A percentile compares a stretch with the other conserved stretches of the same genome.
Evolutionary conservation across 441 rosid genomes (phyloP).

Genomic region (Omphalea diandra): DNA sequence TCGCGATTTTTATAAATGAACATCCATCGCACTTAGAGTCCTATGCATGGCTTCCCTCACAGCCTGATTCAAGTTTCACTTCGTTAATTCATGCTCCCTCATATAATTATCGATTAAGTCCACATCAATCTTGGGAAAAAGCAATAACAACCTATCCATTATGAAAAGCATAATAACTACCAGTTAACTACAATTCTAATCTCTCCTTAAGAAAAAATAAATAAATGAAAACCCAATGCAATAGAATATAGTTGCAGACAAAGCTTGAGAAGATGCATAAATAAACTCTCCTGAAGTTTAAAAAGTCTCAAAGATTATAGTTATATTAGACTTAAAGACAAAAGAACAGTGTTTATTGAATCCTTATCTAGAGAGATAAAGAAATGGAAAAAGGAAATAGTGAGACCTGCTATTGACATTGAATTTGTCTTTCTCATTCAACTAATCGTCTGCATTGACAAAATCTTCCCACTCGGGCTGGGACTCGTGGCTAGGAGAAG

Average conservation of each 20-base stretch:
- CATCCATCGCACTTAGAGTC: conserved; percentile 79
- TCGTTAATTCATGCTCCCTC: conserved; percentile 71
- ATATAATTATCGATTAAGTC: conserved; percentile 72
- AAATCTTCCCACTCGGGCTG: conserved; percentile 98
- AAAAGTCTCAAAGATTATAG: too few relatives aligned
- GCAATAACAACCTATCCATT: conserved; percentile 56
- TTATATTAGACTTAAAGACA: too few relatives aligned
- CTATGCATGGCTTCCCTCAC: conserved; percentile 69
- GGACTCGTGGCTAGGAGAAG: conserved; percentile 74
- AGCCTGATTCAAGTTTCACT: conserved; percentile 78
- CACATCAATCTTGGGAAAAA: conserved; percentile 92
- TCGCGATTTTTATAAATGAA: conserved; percentile 86
- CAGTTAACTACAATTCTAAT: background rate
- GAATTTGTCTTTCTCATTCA: conserved; percentile 82
- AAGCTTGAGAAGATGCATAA: background rate
- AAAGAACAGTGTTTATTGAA: background rate
- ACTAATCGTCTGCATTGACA: conserved; percentile 87
- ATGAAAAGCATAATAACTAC: background rate
- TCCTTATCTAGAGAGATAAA: background rate
- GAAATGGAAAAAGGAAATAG: background rate
- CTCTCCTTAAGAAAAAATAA: background rate
- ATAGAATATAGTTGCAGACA: background rate
- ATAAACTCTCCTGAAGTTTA: background rate
- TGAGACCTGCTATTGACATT: conserved; percentile 72
- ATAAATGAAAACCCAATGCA: background rate